Evolutionary conservation across 1,284 basidiomycete genomes (phyloP), one percentile per base, ranked within the genome.

Genomic region (Takashimella koratensis): DNA sequence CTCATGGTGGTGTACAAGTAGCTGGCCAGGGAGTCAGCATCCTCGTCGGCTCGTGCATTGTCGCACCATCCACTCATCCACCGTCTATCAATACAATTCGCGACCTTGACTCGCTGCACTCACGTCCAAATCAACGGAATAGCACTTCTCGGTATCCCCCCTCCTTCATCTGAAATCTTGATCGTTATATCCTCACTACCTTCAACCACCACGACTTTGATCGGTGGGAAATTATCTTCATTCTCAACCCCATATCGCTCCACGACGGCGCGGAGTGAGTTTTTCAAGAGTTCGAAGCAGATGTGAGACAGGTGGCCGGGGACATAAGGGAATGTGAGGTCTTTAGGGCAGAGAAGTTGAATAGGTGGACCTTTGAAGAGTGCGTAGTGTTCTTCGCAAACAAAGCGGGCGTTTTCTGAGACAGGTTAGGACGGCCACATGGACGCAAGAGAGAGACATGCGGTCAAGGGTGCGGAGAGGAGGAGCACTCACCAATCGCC

Each of bases 1-100:
- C 90, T 87, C 84, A 98, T 97, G 2, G 96, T 99, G 30, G 96
- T 98, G 73, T 98, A 98, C 87, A 94, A 71, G 51, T 71, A 98
- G n/a, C n/a, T n/a, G n/a, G n/a, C n/a, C n/a, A n/a, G n/a, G n/a
- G n/a, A n/a, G n/a, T n/a, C n/a, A n/a, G n/a, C n/a, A n/a, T n/a
- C n/a, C n/a, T n/a, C n/a, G n/a, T n/a, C n/a, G n/a, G n/a, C n/a
- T n/a, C n/a, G n/a, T n/a, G n/a, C n/a, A n/a, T n/a, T n/a, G n/a
- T n/a, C n/a, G n/a, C n/a, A n/a, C n/a, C n/a, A n/a, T n/a, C n/a
- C n/a, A n/a, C n/a, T n/a, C n/a, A n/a, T n/a, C n/a, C n/a, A n/a
- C n/a, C n/a, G n/a, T n/a, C n/a, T n/a, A n/a, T n/a, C n/a, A n/a
- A n/a, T n/a, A n/a, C n/a, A n/a, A n/a, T n/a, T n/a, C n/a, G n/a